A percentile compares a stretch with the other conserved stretches of the same genome.
Evolutionary conservation across 2,329 filamentous ascomycete genomes (phyloP).

Genomic region (Botrytis tulipae): DNA sequence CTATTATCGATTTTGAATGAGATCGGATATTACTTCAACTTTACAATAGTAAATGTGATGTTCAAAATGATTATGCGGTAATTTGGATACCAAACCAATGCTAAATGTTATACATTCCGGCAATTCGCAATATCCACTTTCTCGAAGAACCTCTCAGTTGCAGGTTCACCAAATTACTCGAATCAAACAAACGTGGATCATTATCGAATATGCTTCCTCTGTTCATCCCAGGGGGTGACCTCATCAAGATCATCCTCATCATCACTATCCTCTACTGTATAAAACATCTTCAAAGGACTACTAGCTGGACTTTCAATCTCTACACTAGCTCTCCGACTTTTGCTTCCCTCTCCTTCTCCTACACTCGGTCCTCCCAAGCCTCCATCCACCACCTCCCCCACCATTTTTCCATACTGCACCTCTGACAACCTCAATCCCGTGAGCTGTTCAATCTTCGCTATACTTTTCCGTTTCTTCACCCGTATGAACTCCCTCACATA

Average conservation of each 20-base stretch:
- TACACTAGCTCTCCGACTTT: neutral
- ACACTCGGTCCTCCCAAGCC: neutral
- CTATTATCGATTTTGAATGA: conserved; percentile 16
- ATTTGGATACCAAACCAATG: neutral
- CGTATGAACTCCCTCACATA: conserved; percentile 17
- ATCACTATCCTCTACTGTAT: conserved; percentile 13
- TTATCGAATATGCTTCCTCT: neutral
- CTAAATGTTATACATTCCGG: neutral
- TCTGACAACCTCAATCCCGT: conserved; percentile 16
- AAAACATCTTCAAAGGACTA: conserved; percentile 25
- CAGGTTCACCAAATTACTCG: neutral
- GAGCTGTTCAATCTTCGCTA: conserved; percentile 20
- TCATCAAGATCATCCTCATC: conserved; percentile 4
- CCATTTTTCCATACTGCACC: conserved; percentile 21
- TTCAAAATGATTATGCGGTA: neutral
- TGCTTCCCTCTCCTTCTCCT: neutral
- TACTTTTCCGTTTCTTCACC: conserved; percentile 19
- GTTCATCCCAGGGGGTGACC: conserved; percentile 5
- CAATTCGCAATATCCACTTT: neutral
- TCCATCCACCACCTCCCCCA: conserved; percentile 10
- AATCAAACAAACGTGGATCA: neutral
- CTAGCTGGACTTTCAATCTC: conserved; percentile 18
- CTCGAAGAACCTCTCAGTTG: neutral
- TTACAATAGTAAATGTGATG: conserved; percentile 12
- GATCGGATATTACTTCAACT: conserved; percentile 10